phyloP scores from a whole-genome alignment of 73 alveolate species.

The Loxodes magnus region DNA sequence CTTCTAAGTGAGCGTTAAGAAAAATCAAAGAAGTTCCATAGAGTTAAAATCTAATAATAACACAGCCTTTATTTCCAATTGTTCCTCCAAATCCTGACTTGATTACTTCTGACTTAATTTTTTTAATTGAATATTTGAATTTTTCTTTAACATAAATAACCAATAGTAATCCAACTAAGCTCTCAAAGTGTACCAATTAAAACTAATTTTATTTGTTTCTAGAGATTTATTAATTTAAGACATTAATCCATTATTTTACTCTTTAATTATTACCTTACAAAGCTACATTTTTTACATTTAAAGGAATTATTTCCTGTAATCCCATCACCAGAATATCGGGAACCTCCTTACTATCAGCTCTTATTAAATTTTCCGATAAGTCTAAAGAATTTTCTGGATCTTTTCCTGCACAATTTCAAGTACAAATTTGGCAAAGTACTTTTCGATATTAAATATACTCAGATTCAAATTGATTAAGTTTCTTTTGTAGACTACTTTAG shows the following conservation, averaged over 20 bases:
- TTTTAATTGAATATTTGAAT: slow-evolving; percentile 22
- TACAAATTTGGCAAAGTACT: neutral
- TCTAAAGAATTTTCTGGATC: neutral
- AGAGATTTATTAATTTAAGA: too few species aligned
- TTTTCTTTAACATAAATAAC: slow-evolving; percentile 30
- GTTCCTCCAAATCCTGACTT: slow-evolving; percentile 55
- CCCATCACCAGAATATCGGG: slow-evolving; percentile 71
- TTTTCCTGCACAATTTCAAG: slow-evolving; percentile 11
- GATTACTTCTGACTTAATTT: slow-evolving; percentile 24
- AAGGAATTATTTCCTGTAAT: slow-evolving; percentile 67
- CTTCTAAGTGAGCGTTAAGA: slow-evolving; percentile 67
- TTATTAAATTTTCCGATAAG: slow-evolving; percentile 1
- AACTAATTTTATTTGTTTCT: too few species aligned
- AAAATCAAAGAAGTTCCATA: slow-evolving; percentile 33
- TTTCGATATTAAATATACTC: neutral
- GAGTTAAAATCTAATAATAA: slow-evolving; percentile 23
- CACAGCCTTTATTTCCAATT: slow-evolving; percentile 54
- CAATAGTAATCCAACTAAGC: slow-evolving; percentile 49
- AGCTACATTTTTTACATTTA: slow-evolving; percentile 44
- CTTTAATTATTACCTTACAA: slow-evolving; percentile 7
- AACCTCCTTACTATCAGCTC: slow-evolving; percentile 14
- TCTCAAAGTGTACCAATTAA: too few species aligned
- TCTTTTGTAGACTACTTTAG: neutral
- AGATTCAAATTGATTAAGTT: slow-evolving; percentile 5
- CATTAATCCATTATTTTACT: neutral